Percentiles rank a stretch among this genome's conserved stretches.
Conservation (phyloP, 1,284 basidiomycete species). For the Ganoderma multipileum region DNA sequence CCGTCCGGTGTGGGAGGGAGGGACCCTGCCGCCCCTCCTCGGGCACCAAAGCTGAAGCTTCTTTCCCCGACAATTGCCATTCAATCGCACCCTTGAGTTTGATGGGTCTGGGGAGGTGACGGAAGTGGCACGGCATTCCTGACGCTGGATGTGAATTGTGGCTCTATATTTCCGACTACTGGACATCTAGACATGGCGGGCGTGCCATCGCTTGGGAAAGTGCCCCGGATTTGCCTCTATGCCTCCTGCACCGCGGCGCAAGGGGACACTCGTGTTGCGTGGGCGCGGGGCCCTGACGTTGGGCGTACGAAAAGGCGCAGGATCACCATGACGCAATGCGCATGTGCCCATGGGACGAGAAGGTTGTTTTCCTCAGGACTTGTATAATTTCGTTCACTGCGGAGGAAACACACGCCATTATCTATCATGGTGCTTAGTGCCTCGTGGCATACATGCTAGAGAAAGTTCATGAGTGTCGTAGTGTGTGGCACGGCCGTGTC, state of each 20-base stretch:
- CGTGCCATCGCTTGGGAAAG: background rate
- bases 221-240: background rate
- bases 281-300: slow-evolving; percentile 2
- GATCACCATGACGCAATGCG: background rate
- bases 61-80: background rate
- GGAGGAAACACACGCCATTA: background rate
- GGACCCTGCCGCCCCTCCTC: background rate
- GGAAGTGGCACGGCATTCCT: background rate
- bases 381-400: background rate
- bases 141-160: background rate
- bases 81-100: background rate
- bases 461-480: background rate
- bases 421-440: background rate
- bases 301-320: background rate
- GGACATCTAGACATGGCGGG: background rate
- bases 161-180: background rate
- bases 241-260: background rate
- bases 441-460: background rate
- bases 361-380: background rate
- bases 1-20: background rate
- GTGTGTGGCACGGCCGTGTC: background rate
- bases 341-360: background rate
- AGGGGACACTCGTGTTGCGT: background rate
- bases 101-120: background rate
- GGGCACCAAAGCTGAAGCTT: background rate